Percentiles rank a stretch among this genome's conserved stretches.
Conservation (phyloP, 768 basidiomycete genomes). For the Pisolithus albus region DNA sequence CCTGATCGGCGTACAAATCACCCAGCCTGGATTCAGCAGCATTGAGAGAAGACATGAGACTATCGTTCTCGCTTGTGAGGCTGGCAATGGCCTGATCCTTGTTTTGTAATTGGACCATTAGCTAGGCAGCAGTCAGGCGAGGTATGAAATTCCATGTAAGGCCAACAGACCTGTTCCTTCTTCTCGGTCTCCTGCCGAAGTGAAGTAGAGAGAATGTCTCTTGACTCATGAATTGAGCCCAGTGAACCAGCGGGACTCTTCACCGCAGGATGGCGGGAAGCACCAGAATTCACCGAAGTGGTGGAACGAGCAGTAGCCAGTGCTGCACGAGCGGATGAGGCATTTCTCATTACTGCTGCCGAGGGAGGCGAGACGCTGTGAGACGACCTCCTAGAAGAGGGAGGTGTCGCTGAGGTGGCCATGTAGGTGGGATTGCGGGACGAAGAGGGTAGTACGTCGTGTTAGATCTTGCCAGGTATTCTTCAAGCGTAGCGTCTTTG, state of each 20-base stretch:
- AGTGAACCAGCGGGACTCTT: conserved; percentile 38
- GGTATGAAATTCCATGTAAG: conserved; percentile 5
- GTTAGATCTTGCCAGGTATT: not conserved
- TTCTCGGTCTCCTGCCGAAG: conserved; percentile 74
- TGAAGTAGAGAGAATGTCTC: conserved; percentile 52
- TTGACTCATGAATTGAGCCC: conserved; percentile 38
- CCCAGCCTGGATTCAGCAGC: conserved; percentile 65
- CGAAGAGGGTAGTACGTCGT: conserved; percentile 5
- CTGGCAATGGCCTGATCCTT: conserved; percentile 63
- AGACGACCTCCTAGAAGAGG: conserved; percentile 38
- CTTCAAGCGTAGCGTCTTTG: not conserved
- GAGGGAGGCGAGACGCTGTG: conserved; percentile 36
- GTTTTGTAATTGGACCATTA: conserved; percentile 70
- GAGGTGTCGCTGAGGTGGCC: conserved; percentile 40
- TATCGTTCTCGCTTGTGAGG: conserved; percentile 59
- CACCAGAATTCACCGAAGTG: conserved; percentile 38
- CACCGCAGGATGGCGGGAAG: conserved; percentile 44
- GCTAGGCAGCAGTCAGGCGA: conserved; percentile 34
- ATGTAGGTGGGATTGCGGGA: conserved; percentile 16
- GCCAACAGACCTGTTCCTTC: conserved; percentile 62
- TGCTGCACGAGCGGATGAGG: conserved; percentile 56
- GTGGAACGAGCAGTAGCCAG: conserved; percentile 46
- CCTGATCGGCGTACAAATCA: conserved; percentile 77
- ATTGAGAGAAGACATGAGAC: conserved; percentile 56
- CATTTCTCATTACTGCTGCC: conserved; percentile 40